A percentile compares a stretch with the other conserved stretches of the same genome.
These are phyloP conservation scores for Acanthamoeba triangularis DNA, from an alignment of 208 protist species.

Conservation along the genomic window DNA sequence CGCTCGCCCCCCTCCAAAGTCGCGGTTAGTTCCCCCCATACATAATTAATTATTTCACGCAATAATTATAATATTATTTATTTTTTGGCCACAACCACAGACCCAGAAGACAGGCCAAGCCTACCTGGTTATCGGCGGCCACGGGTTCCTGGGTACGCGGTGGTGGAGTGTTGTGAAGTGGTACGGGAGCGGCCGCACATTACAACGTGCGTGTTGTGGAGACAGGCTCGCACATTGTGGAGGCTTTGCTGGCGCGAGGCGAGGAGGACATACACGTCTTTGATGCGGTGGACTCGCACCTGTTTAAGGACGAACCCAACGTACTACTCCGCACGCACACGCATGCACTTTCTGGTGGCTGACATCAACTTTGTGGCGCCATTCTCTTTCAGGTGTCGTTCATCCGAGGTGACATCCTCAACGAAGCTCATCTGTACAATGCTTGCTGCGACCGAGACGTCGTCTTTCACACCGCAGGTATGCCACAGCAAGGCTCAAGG, in stretches of 20 bases:
- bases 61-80: not conserved
- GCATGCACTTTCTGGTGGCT: not conserved
- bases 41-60: not conserved
- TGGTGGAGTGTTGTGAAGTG: not conserved
- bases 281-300: not conserved
- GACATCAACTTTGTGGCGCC: no score
- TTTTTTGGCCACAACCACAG: not conserved
- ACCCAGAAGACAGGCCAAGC: not conserved
- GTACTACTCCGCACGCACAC: not conserved
- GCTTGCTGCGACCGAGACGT: not conserved
- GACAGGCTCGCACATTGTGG: conserved; percentile 56
- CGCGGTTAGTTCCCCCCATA: no score
- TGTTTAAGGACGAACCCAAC: not conserved
- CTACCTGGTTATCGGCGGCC: conserved; percentile 41
- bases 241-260: conserved; percentile 25
- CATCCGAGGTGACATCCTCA: conserved; percentile 51
- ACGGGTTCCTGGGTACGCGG: conserved; percentile 20
- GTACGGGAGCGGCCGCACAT: not conserved
- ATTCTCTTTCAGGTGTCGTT: not conserved
- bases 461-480: conserved; percentile 31
- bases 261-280: conserved; percentile 4
- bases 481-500: not conserved
- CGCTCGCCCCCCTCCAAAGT: no score
- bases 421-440: not conserved
- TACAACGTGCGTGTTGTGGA: not conserved